Percentiles rank a stretch among this genome's conserved stretches.
Evolutionary conservation across 495 filamentous ascomycete genomes (phyloP).

Genomic region (Podospora bellae-mahoneyi): DNA sequence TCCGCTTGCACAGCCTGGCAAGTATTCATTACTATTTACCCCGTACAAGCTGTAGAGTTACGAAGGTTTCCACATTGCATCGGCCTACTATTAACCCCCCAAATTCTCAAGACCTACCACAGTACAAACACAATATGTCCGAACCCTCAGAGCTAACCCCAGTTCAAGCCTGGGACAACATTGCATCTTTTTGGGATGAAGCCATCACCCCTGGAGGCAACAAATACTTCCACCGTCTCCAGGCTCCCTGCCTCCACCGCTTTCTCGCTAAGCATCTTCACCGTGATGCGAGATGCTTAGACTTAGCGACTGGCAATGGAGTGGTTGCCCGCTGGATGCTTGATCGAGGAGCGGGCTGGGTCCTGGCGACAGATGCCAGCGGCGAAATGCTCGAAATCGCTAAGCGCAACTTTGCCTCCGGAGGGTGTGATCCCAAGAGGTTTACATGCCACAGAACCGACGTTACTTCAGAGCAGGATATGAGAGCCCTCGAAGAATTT

Average conservation of each 20-base stretch:
- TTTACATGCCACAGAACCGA: constrained; percentile 32
- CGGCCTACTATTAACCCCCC: too few relatives aligned
- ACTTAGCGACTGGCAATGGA: constrained; percentile 45
- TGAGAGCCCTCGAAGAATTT: constrained; percentile 16
- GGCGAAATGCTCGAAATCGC: constrained; percentile 34
- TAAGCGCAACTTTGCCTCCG: constrained; percentile 10
- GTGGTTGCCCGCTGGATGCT: constrained; percentile 39
- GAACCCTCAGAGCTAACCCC: not conserved
- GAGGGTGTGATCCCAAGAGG: constrained; percentile 1
- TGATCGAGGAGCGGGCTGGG: constrained; percentile 25
- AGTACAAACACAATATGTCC: not conserved
- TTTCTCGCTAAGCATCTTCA: constrained; percentile 25
- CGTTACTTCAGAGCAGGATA: constrained; percentile 33
- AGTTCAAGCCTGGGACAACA: constrained; percentile 31
- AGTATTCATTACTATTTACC: too few relatives aligned
- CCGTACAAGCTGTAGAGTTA: too few relatives aligned
- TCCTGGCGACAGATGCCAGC: constrained; percentile 41
- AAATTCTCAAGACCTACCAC: too few relatives aligned
- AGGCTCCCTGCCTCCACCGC: constrained; percentile 36
- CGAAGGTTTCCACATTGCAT: too few relatives aligned
- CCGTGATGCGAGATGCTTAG: constrained; percentile 30
- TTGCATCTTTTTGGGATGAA: constrained; percentile 39
- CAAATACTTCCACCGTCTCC: constrained; percentile 38
- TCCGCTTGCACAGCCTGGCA: too few relatives aligned
- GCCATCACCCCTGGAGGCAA: constrained; percentile 39